Evolutionary conservation across 2,329 filamentous ascomycete genomes (phyloP).

Genomic region (Neoarthrinium moseri): DNA sequence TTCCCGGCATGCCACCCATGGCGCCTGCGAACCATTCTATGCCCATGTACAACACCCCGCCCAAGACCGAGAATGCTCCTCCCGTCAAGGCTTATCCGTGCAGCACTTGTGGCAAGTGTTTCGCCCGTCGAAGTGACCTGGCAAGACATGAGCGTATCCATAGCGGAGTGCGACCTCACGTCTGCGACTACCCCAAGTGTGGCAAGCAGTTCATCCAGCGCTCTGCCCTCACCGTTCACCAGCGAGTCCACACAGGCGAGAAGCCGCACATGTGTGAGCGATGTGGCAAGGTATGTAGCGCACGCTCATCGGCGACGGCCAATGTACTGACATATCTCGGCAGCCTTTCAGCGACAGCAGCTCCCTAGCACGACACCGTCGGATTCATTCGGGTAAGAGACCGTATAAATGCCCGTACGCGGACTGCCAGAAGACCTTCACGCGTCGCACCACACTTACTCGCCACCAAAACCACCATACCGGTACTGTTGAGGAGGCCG

Average conservation of each 20-base stretch:
- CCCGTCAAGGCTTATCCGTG: slow-evolving; percentile 77
- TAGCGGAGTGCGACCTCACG: slow-evolving; percentile 84
- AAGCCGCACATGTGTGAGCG: slow-evolving; percentile 98
- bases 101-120: slow-evolving; percentile 85
- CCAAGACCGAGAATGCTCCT: slow-evolving; percentile 25
- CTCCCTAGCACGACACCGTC: slow-evolving; percentile 86
- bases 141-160: slow-evolving; percentile 96
- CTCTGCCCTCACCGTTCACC: slow-evolving; percentile 91
- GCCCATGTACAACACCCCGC: slow-evolving; percentile 35
- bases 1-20: slow-evolving; percentile 38
- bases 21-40: slow-evolving; percentile 19
- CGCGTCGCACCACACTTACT: slow-evolving; percentile 88
- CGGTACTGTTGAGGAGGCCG: slow-evolving; percentile 91
- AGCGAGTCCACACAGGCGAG: slow-evolving; percentile 93
- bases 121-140: slow-evolving; percentile 90
- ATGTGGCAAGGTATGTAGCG: slow-evolving; percentile 78
- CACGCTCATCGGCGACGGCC: no score
- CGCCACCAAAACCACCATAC: slow-evolving; percentile 95
- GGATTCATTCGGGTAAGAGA: slow-evolving; percentile 92
- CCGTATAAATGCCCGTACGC: slow-evolving; percentile 98
- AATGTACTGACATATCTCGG: no score
- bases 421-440: slow-evolving; percentile 98
- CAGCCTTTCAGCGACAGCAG: slow-evolving; percentile 96
- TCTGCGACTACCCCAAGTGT: slow-evolving; percentile 85
- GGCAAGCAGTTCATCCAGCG: slow-evolving; percentile 97